Base-by-base conservation (phyloP, 2,329 filamentous ascomycete genomes). In the Metarhizium robertsii region DNA sequence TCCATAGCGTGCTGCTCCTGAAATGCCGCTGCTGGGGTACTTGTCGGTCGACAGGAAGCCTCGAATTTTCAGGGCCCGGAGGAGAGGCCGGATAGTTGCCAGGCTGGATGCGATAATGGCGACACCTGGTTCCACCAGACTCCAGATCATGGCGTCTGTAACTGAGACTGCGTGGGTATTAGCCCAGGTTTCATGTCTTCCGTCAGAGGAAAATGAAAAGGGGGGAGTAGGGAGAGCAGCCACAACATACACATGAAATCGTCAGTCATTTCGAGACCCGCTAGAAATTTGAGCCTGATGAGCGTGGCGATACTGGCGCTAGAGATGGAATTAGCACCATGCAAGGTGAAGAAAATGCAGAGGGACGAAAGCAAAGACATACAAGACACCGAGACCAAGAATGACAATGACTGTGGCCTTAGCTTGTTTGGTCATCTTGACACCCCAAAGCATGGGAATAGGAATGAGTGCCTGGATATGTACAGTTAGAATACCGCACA, bases 91-190 rank as follows among this genome's bases (percentile, higher is more conserved):
- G 36, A 81, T 78, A 5, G 79, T 82, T 25, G 76, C 77, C 11
- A 81, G 68, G 57, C 76, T 79, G 2, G 79, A 75, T 13, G 79
- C 79, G 30, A 77, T 65, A 49, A 81, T 82, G 57, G 78, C 79
- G 25, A 81, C 73, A 6, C 78, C 79, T 2, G 79, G 78, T 61
- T 82, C 79, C 53, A 81, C 69, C n/a, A 81, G 66, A 10, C 77
- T 81, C 79, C 79, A 82, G 6, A 81, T 71, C 73, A 79, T 78
- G 40, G 78, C 73, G 57, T 79, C 70, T 4, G 78, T 81, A 25
- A 72, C 75, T 53, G 72, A 70, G 62, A 71, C 77, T 79, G 49
- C 8, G 38, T 1, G 18, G 16, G n/a, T 7, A 51, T 69, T 50
- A 67, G 61, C 25, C 42, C 4, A 45, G 42, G 8, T 10, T 45